Evolutionary conservation across 129 eudicot species (phyloP).

Genomic region (Glebionis coronaria): DNA sequence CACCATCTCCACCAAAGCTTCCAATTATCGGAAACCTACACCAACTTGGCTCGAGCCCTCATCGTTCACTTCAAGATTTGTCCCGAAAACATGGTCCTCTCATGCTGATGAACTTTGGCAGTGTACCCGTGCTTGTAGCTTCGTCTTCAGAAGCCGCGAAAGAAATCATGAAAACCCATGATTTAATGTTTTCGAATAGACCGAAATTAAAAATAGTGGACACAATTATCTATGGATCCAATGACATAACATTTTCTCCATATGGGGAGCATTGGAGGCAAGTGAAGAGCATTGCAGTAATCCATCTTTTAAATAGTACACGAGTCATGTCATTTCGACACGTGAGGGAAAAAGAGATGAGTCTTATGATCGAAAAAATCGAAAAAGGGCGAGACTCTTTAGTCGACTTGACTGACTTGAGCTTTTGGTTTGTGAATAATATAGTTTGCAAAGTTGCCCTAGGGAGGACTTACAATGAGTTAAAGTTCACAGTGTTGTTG

Average conservation of each 20-base stretch:
- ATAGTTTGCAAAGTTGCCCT: slow-evolving; percentile 18
- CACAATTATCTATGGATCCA: slow-evolving; percentile 20
- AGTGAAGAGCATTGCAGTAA: slow-evolving; percentile 19
- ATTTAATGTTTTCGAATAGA: slow-evolving; percentile 23
- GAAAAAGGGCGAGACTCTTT: neutral
- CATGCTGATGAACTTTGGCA: slow-evolving; percentile 47
- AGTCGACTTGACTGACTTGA: slow-evolving; percentile 12
- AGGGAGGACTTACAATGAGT: slow-evolving; percentile 24
- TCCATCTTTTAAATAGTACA: slow-evolving; percentile 12
- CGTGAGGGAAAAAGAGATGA: slow-evolving; percentile 34
- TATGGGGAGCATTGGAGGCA: slow-evolving; percentile 37
- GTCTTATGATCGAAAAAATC: slow-evolving; percentile 9
- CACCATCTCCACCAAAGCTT: slow-evolving; percentile 56
- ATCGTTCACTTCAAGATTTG: slow-evolving; percentile 36
- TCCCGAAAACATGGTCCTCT: slow-evolving; percentile 37
- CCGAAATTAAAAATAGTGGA: neutral
- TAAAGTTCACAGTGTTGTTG: neutral
- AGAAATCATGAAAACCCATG: slow-evolving; percentile 43
- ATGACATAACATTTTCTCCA: slow-evolving; percentile 25
- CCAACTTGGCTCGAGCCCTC: slow-evolving; percentile 43
- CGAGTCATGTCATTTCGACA: slow-evolving; percentile 24
- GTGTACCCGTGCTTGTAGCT: slow-evolving; percentile 25
- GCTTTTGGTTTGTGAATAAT: neutral
- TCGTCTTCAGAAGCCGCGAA: slow-evolving; percentile 30
- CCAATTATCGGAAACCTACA: slow-evolving; percentile 57